Evolutionary conservation across 2,329 filamentous ascomycete species (phyloP).

Genomic region (Pseudogymnoascus sp.): DNA sequence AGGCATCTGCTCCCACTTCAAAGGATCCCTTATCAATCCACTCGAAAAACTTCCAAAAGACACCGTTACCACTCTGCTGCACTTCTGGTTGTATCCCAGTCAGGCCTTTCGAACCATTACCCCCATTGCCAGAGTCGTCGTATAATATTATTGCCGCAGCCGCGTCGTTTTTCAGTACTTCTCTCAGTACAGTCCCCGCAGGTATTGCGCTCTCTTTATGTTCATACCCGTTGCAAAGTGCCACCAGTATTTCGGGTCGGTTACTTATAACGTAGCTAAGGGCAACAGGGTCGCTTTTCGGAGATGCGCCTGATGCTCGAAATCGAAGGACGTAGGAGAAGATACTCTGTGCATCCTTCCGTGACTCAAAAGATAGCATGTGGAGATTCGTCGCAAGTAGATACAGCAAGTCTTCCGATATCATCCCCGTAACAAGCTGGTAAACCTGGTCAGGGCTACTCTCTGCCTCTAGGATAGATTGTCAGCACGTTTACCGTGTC

Average conservation of each 20-base stretch:
- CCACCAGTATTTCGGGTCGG: slow-evolving; percentile 77
- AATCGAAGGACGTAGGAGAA: slow-evolving; percentile 94
- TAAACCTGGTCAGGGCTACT: slow-evolving; percentile 81
- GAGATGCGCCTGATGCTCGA: slow-evolving; percentile 58
- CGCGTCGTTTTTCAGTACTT: slow-evolving; percentile 82
- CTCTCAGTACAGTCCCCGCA: slow-evolving; percentile 80
- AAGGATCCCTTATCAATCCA: slow-evolving; percentile 97
- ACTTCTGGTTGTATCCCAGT: slow-evolving; percentile 68
- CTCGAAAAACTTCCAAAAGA: slow-evolving; percentile 95
- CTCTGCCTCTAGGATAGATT: slow-evolving; percentile 59
- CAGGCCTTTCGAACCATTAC: slow-evolving; percentile 68
- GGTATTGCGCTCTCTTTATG: slow-evolving; percentile 86
- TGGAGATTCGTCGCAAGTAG: slow-evolving; percentile 75
- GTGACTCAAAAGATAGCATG: slow-evolving; percentile 85
- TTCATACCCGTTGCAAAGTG: slow-evolving; percentile 83
- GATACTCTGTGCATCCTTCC: slow-evolving; percentile 92
- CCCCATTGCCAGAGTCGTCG: slow-evolving; percentile 68
- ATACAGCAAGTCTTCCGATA: slow-evolving; percentile 83
- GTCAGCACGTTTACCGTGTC: neutral
- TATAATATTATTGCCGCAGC: slow-evolving; percentile 88
- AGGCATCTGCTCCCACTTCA: slow-evolving; percentile 93
- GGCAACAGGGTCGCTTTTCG: slow-evolving; percentile 69
- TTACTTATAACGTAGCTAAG: slow-evolving; percentile 83
- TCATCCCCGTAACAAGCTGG: slow-evolving; percentile 73
- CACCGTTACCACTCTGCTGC: slow-evolving; percentile 68